phyloP scores from a whole-genome alignment of 495 filamentous ascomycete genomes.

The Aspergillus sclerotiicarbonarius region DNA sequence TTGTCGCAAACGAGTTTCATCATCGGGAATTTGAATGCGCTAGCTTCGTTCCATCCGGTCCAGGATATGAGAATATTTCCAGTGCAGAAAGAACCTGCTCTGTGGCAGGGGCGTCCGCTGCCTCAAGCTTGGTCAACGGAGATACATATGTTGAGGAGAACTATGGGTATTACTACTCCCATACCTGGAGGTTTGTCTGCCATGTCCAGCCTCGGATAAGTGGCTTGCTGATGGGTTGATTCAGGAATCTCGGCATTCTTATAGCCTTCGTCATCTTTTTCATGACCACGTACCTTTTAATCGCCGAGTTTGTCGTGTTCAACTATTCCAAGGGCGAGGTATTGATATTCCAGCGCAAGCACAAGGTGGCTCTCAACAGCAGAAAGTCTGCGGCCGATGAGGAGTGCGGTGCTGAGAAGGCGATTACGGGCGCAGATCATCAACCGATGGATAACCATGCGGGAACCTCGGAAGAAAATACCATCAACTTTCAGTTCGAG shows the following conservation, averaged over 20 bases:
- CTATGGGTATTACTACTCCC: constrained; percentile 45
- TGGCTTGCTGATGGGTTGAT: background rate
- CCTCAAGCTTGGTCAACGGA: constrained; percentile 39
- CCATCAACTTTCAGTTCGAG: constrained; percentile 38
- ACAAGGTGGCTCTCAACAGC: background rate
- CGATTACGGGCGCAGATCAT: constrained; percentile 11
- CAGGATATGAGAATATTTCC: constrained; percentile 23
- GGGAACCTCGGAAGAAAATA: background rate
- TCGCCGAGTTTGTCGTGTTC: constrained; percentile 29
- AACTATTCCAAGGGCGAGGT: constrained; percentile 37
- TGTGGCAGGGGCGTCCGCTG: constrained; percentile 46
- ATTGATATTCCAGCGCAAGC: constrained; percentile 33
- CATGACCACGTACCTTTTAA: constrained; percentile 34
- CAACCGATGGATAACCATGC: constrained; percentile 24
- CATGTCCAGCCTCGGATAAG: background rate
- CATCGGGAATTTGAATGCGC: constrained; percentile 47
- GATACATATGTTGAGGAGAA: constrained; percentile 43
- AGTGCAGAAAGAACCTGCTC: constrained; percentile 35
- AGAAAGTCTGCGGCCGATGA: background rate
- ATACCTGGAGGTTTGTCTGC: constrained; percentile 47
- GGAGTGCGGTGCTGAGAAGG: background rate
- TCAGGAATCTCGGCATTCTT: constrained; percentile 58
- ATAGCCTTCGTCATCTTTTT: constrained; percentile 57
- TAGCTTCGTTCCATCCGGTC: constrained; percentile 50
- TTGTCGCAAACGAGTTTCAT: constrained; percentile 55